phyloP scores from a whole-genome alignment of 2,329 filamentous ascomycete genomes.

The Ophiocordyceps robertsii region DNA sequence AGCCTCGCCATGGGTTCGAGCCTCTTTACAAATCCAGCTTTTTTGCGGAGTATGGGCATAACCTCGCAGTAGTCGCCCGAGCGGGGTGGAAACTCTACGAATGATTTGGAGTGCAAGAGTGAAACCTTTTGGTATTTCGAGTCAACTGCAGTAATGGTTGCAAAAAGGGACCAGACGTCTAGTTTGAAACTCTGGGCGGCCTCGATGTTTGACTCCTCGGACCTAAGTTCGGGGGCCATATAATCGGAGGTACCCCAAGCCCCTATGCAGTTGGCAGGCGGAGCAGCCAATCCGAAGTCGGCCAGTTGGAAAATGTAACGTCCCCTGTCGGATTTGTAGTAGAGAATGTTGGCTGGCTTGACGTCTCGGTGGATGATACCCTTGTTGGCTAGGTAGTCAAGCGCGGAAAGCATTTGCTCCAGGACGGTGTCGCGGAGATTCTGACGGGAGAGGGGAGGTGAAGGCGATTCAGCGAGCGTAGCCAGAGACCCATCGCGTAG shows the following conservation, averaged over 20 bases:
- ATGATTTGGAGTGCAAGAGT: no score
- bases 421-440: background rate
- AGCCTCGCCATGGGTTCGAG: slow-evolving; percentile 1
- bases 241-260: background rate
- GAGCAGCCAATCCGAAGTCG: slow-evolving; percentile 1
- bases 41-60: background rate
- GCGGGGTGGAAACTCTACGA: background rate
- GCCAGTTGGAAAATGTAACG: background rate
- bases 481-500: background rate
- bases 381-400: background rate
- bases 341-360: slow-evolving; percentile 1
- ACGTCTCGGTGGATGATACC: background rate
- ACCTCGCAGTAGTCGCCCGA: background rate
- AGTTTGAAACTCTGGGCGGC: background rate
- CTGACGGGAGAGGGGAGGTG: no score
- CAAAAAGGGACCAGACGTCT: slow-evolving; percentile 1
- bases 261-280: no score
- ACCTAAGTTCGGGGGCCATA: background rate
- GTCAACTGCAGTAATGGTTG: background rate
- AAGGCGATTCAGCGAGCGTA: background rate
- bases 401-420: background rate
- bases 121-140: no score
- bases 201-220: background rate
- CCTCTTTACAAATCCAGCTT: background rate
- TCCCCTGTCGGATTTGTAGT: background rate